phyloP scores from a whole-genome alignment of 176 grass and related monocot species.

The Panicum miliaceum region DNA sequence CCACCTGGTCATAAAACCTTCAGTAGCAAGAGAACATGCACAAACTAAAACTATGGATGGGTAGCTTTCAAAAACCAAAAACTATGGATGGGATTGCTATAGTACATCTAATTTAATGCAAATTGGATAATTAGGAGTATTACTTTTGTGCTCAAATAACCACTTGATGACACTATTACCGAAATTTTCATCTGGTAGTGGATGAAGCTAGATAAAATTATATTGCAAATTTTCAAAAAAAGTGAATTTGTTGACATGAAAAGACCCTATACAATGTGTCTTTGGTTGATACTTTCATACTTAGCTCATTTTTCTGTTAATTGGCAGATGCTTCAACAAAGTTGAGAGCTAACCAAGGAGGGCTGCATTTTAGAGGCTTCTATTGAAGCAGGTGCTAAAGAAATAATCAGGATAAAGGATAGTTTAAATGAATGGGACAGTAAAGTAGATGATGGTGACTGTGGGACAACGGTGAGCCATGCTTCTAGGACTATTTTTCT shows the following conservation, averaged over 20 bases:
- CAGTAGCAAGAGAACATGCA: not conserved
- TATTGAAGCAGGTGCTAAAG: slow-evolving; percentile 85
- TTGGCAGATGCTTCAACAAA: slow-evolving; percentile 61
- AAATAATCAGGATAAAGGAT: slow-evolving; percentile 75
- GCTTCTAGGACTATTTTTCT: slow-evolving; percentile 1
- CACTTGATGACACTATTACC: not conserved
- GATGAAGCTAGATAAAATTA: not conserved
- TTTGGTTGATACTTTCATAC: slow-evolving; percentile 22
- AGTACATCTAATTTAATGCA: not conserved
- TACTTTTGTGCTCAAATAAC: not conserved
- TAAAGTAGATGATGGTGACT: slow-evolving; percentile 97
- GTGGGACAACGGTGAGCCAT: slow-evolving; percentile 85
- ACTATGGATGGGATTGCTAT: not conserved
- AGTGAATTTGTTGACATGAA: not conserved
- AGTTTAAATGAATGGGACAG: slow-evolving; percentile 93
- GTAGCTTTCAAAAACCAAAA: too few species aligned
- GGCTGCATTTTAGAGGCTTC: slow-evolving; percentile 74
- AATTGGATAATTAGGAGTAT: not conserved
- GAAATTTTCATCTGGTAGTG: not conserved
- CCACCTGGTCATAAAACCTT: not conserved
- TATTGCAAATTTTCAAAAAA: not conserved
- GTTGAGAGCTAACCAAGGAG: slow-evolving; percentile 70
- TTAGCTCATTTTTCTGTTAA: slow-evolving; percentile 25
- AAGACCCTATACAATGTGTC: not conserved
- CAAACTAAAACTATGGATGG: not conserved